Conservation (phyloP, 768 basidiomycete species). For the Dendrothele bispora region DNA sequence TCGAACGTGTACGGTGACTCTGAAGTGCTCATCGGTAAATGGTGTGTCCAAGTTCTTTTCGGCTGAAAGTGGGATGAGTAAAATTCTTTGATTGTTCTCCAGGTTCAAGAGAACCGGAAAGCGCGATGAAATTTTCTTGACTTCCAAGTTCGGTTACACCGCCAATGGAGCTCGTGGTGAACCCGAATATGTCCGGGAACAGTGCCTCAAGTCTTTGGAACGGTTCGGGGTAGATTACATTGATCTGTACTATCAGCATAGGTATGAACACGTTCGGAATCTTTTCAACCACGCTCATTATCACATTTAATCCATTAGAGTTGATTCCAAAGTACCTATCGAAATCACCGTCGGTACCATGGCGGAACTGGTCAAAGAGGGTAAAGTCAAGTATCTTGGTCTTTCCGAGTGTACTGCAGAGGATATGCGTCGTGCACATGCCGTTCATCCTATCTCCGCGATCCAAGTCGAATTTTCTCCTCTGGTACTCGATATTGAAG, state of each 20-base stretch:
- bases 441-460: slow-evolving; percentile 44
- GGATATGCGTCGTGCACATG: slow-evolving; percentile 48
- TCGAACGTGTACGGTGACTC: slow-evolving; percentile 46
- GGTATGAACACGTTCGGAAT: slow-evolving; percentile 16
- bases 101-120: slow-evolving; percentile 55
- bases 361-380: slow-evolving; percentile 36
- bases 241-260: slow-evolving; percentile 40
- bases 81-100: not conserved
- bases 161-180: slow-evolving; percentile 4
- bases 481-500: slow-evolving; percentile 44
- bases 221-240: slow-evolving; percentile 33
- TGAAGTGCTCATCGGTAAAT: slow-evolving; percentile 45
- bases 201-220: slow-evolving; percentile 32
- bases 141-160: slow-evolving; percentile 46
- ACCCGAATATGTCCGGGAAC: slow-evolving; percentile 30
- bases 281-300: not conserved
- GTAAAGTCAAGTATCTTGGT: slow-evolving; percentile 50
- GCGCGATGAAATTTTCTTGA: slow-evolving; percentile 55
- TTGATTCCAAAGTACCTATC: slow-evolving; percentile 27
- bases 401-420: slow-evolving; percentile 47
- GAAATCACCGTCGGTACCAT: slow-evolving; percentile 34
- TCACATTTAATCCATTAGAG: slow-evolving; percentile 14
- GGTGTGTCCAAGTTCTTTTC: slow-evolving; percentile 19
- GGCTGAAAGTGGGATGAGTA: not conserved
- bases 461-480: slow-evolving; percentile 46